Conservation (phyloP, 306 rosid genomes). For the Inga leiocalycina region DNA sequence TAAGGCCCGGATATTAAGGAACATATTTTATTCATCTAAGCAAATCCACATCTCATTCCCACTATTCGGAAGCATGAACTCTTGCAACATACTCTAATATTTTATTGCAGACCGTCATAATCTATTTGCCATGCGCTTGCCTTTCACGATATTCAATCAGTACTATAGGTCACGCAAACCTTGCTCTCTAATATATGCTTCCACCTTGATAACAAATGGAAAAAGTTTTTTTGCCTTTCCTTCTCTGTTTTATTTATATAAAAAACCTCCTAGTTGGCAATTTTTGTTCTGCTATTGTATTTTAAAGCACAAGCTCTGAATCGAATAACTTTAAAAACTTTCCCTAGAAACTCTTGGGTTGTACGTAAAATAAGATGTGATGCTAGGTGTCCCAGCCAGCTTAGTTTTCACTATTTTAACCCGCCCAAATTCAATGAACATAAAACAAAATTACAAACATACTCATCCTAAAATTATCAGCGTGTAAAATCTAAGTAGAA, state of each 20-base stretch:
- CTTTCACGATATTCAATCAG: conserved; percentile 33
- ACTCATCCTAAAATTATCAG: neutral
- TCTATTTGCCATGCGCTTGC: conserved; percentile 21
- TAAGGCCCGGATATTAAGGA: neutral
- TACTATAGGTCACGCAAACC: neutral
- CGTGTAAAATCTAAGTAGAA: neutral
- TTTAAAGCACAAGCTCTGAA: neutral
- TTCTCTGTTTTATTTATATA: neutral
- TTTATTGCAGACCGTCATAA: conserved; percentile 7
- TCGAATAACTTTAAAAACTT: neutral
- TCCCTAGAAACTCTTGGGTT: neutral
- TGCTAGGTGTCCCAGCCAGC: neutral
- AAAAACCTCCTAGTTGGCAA: conserved; percentile 20
- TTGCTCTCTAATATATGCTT: neutral
- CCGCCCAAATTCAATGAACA: neutral
- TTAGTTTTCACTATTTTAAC: conserved; percentile 8
- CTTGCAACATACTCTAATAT: conserved; percentile 6
- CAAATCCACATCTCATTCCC: conserved; percentile 25
- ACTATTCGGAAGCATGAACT: conserved; percentile 30
- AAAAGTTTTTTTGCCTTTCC: neutral
- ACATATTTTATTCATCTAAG: conserved; percentile 14
- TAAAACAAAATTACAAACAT: neutral
- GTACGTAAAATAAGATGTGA: conserved; percentile 1
- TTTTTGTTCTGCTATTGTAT: conserved; percentile 9
- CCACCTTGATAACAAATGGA: neutral